phyloP scores from a whole-genome alignment of 768 basidiomycete species.

The Suillus paluster region DNA sequence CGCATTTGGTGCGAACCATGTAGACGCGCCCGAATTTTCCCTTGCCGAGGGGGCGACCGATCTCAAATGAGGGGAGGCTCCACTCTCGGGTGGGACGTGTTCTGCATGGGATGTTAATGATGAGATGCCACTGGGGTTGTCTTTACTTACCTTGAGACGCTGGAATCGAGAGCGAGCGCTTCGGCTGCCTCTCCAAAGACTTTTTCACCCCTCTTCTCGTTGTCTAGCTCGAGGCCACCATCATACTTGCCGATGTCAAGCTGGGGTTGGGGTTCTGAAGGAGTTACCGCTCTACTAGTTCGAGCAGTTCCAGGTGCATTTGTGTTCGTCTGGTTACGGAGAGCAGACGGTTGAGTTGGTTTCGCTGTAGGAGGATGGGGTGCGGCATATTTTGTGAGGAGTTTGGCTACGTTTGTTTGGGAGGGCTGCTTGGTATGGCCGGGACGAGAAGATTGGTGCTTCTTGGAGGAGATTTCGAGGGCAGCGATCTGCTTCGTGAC shows the following conservation, averaged over 20 bases:
- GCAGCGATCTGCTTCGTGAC: constrained; percentile 72
- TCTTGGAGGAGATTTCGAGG: constrained; percentile 64
- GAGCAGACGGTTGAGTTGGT: constrained; percentile 42
- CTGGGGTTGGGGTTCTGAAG: constrained; percentile 18
- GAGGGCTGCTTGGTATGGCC: constrained; percentile 56
- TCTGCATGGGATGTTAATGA: constrained; percentile 39
- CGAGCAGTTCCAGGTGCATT: constrained; percentile 18
- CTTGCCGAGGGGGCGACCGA: constrained; percentile 96
- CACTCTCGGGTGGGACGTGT: constrained; percentile 81
- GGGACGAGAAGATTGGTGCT: constrained; percentile 41
- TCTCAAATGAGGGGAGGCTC: constrained; percentile 86
- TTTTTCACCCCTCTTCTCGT: constrained; percentile 75
- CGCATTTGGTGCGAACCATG: constrained; percentile 91
- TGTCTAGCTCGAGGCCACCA: constrained; percentile 93
- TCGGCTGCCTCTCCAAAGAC: constrained; percentile 80
- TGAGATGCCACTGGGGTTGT: constrained; percentile 7
- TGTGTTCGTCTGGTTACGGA: constrained; percentile 43
- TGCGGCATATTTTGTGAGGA: constrained; percentile 75
- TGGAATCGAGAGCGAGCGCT: constrained; percentile 85
- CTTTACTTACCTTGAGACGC: constrained; percentile 59
- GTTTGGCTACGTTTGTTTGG: constrained; percentile 67
- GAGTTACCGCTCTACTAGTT: constrained; percentile 30
- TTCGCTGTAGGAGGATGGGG: constrained; percentile 54
- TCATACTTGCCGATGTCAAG: constrained; percentile 92
- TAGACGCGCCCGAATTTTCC: constrained; percentile 99